Evolutionary conservation across 2,329 filamentous ascomycete genomes (phyloP).

Genomic region (Aureobasidium sp.): DNA sequence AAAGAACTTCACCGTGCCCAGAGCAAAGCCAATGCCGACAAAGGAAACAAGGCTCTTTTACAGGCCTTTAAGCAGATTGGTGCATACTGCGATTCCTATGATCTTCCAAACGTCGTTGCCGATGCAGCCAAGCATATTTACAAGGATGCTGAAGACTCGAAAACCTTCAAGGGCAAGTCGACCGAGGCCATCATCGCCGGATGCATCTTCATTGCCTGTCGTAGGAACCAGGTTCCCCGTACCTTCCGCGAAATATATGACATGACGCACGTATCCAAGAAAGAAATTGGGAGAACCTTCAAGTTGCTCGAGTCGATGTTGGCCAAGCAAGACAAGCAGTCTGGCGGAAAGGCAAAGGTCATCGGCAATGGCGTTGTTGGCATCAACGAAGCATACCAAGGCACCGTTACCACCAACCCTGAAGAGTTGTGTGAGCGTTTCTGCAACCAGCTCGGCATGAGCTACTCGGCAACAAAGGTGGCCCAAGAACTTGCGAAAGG

Average conservation of each 20-base stretch:
- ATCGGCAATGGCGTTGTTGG: constrained; percentile 34
- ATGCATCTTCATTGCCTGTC: constrained; percentile 95
- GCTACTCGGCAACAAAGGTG: constrained; percentile 70
- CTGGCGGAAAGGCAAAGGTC: constrained; percentile 30
- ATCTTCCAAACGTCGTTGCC: constrained; percentile 71
- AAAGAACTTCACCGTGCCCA: constrained; percentile 76
- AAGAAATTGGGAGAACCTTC: constrained; percentile 94
- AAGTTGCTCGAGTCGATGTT: constrained; percentile 88
- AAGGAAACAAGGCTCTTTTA: constrained; percentile 72
- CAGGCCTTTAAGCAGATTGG: constrained; percentile 84
- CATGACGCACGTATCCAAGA: constrained; percentile 88
- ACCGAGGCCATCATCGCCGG: constrained; percentile 91
- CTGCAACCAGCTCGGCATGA: constrained; percentile 73
- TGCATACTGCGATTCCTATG: constrained; percentile 75
- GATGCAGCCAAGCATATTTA: constrained; percentile 92
- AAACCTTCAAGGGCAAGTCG: constrained; percentile 90
- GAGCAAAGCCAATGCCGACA: constrained; percentile 73
- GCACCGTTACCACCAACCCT: constrained; percentile 26
- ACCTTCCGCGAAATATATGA: constrained; percentile 94
- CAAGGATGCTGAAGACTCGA: constrained; percentile 88
- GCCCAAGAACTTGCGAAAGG: constrained; percentile 71
- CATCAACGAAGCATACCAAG: constrained; percentile 19
- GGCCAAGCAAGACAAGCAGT: constrained; percentile 60
- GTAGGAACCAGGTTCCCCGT: constrained; percentile 76
- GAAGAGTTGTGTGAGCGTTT: constrained; percentile 71